phyloP scores from a whole-genome alignment of 1,284 basidiomycete species.

The Puccinia coronata region DNA sequence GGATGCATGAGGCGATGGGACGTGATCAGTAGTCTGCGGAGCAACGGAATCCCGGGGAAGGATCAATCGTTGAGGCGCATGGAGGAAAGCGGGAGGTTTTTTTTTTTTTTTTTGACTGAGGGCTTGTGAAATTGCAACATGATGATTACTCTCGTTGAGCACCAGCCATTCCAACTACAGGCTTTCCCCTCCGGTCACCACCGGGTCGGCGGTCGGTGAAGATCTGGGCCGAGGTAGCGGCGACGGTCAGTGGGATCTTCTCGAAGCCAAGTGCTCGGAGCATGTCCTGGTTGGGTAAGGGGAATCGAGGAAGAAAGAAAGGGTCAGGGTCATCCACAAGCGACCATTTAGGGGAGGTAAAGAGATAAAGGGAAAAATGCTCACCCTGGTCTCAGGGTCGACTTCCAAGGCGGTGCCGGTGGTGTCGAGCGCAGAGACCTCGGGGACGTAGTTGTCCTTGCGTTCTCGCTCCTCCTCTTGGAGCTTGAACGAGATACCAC shows the following conservation, averaged over 20 bases:
- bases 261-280: conserved; percentile 89
- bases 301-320: background rate
- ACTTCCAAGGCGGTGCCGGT: conserved; percentile 71
- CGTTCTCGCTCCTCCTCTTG: conserved; percentile 99
- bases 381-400: conserved; percentile 81
- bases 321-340: background rate
- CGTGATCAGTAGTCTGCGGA: background rate
- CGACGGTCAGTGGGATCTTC: conserved; percentile 72
- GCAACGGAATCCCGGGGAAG: too few species aligned
- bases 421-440: conserved; percentile 88
- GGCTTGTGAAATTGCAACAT: conserved; percentile 9
- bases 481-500: conserved; percentile 99
- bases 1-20: background rate
- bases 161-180: conserved; percentile 49
- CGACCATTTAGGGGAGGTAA: too few species aligned
- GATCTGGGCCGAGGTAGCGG: conserved; percentile 62
- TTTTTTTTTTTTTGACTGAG: background rate
- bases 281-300: conserved; percentile 63
- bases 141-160: conserved; percentile 40
- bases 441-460: conserved; percentile 96
- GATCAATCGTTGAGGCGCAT: background rate
- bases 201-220: conserved; percentile 42
- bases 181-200: conserved; percentile 47
- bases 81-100: background rate
- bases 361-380: too few species aligned